Conservation (phyloP, 169 alveolate genomes). For the Plasmodium fragile region DNA sequence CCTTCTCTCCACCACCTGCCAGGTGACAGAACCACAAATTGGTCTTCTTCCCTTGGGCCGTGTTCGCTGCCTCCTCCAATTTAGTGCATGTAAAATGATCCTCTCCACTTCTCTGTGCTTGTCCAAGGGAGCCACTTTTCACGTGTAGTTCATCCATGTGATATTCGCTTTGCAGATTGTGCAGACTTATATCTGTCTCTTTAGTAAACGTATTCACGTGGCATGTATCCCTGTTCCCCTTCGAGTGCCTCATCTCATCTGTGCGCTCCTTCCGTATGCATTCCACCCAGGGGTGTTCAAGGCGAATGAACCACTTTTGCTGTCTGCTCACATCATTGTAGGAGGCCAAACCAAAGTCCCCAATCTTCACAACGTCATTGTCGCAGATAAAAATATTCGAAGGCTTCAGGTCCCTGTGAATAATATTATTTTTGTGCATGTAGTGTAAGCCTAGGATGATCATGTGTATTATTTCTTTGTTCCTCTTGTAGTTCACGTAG, state of each 20-base stretch:
- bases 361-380: slow-evolving; percentile 50
- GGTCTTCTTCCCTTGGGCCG: neutral
- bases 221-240: too few relatives aligned
- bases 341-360: slow-evolving; percentile 64
- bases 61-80: neutral
- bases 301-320: neutral
- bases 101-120: too few relatives aligned
- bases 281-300: neutral
- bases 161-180: neutral
- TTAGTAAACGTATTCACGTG: neutral
- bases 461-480: slow-evolving; percentile 48
- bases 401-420: slow-evolving; percentile 68
- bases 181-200: neutral
- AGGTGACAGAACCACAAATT: neutral
- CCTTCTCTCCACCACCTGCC: neutral
- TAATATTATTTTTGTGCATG: slow-evolving; percentile 45
- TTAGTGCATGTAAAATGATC: too few relatives aligned
- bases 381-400: slow-evolving; percentile 44
- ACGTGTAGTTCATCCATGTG: neutral
- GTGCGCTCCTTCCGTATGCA: too few relatives aligned
- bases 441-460: slow-evolving; percentile 40
- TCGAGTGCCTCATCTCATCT: too few relatives aligned
- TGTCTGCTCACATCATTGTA: neutral
- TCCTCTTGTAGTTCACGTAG: slow-evolving; percentile 32
- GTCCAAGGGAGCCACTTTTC: too few relatives aligned